Base-by-base conservation (phyloP, 75 land plant genomes). In the Pinus taeda region DNA sequence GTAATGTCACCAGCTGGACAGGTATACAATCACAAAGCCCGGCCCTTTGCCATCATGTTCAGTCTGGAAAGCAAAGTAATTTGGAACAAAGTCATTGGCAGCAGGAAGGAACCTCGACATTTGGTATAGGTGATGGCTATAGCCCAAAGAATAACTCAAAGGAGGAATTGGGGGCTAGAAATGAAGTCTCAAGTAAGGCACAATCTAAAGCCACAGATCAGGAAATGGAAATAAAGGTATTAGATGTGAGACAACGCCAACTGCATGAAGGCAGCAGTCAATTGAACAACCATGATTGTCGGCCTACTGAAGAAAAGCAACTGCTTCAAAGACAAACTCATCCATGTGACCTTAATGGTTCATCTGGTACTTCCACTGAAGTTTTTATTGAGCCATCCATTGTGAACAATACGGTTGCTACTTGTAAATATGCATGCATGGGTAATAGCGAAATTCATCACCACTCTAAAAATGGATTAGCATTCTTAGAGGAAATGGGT, bases 401-500 rank as follows among this genome's bases (percentile, higher is more conserved):
- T 39, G 71, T 69, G 17, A 69, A 69, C 42, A 11, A 9, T 49
- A 49, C 11, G 9, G 55, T 49, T 49, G 11, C 55, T 9, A 42
- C 71, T 69, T 45, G 37, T 69, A 45, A 69, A 39, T 42, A 42
- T 69, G 71, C 12, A 18, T 69, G 71, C 71, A n/a, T 45, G 11
- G 42, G 4, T 8, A 69, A 42, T 69, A 21, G 49, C 18, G 49
- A 69, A 18, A 69, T 20, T n/a, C 71, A 69, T 20, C 45, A 39
- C 71, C 42, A 18, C 49, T 33, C 33, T 33, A 69, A 69, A 21
- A 69, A 69, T 37, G 71, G 71, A 8, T n/a, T 69, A 69, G 45
- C 71, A 42, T 42, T 69, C 49, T 42, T 69, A 69, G 71, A 69
- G n/a, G 71, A 69, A 69, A 69, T 69, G 22, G 71, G 71, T 39